These are phyloP conservation scores for Acanthamoeba polyphaga DNA, from an alignment of 208 protist genomes.

Conservation along the genomic window DNA sequence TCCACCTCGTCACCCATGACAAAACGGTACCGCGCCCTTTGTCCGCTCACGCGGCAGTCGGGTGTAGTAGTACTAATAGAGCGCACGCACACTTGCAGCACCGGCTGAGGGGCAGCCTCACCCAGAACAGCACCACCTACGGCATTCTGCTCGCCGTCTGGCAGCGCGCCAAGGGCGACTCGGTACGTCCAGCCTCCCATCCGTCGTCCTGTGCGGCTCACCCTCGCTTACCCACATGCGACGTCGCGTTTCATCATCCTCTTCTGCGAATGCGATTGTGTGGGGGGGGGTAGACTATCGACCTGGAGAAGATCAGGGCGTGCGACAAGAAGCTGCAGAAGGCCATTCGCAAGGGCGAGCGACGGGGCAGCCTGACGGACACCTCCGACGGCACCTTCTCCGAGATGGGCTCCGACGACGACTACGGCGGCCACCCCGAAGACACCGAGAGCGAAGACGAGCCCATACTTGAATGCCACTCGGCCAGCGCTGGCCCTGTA, in stretches of 20 bases:
- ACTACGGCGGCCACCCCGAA: background rate
- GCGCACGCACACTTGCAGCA: background rate
- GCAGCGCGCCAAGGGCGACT: conserved; percentile 23
- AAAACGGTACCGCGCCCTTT: background rate
- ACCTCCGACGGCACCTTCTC: background rate
- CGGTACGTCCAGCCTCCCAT: background rate
- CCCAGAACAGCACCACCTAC: conserved; percentile 21
- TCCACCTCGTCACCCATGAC: background rate
- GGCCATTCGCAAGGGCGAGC: conserved; percentile 7
- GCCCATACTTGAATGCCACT: background rate
- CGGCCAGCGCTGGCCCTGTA: background rate
- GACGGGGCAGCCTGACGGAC: background rate
- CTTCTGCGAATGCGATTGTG: no score
- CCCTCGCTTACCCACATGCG: background rate
- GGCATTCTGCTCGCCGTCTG: conserved; percentile 34
- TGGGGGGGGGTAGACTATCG: background rate
- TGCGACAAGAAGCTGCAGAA: conserved; percentile 59
- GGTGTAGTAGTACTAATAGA: background rate
- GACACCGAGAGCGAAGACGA: background rate
- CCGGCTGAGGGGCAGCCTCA: conserved; percentile 42
- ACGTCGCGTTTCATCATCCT: no score
- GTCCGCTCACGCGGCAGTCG: background rate
- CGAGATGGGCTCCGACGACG: background rate
- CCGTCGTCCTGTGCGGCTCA: background rate
- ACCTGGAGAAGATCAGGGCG: conserved; percentile 40